A percentile compares a stretch with the other conserved stretches of the same genome.
Conservation (phyloP, 768 basidiomycete genomes). For the Myochromella boudieri region DNA sequence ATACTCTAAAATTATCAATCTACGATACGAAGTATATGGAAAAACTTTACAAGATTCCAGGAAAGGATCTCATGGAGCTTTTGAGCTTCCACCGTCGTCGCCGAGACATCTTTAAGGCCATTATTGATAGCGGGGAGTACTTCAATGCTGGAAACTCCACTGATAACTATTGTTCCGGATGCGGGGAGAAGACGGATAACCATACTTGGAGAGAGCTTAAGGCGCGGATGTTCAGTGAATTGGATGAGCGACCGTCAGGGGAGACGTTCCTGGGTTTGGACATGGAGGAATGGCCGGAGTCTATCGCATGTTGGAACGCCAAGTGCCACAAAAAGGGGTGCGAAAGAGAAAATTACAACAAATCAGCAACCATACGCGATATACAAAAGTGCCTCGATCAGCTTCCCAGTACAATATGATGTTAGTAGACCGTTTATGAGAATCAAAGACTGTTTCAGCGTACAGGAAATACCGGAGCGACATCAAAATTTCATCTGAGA, state of each 20-base stretch:
- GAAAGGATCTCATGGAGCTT: constrained; percentile 34
- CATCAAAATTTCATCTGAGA: too few species aligned
- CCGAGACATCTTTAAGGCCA: constrained; percentile 33
- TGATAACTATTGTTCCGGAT: constrained; percentile 27
- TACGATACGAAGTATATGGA: constrained; percentile 30
- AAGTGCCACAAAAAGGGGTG: constrained; percentile 31
- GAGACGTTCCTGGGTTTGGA: constrained; percentile 35
- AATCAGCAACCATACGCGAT: constrained; percentile 30
- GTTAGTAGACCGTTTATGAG: background rate
- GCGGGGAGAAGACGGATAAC: constrained; percentile 34
- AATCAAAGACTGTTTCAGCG: background rate
- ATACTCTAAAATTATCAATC: constrained; percentile 40
- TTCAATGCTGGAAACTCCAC: constrained; percentile 40
- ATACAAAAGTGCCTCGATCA: constrained; percentile 29
- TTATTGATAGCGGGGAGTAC: constrained; percentile 31
- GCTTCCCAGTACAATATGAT: constrained; percentile 23
- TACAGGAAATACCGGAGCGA: too few species aligned
- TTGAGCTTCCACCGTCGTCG: constrained; percentile 41
- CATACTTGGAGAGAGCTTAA: constrained; percentile 41
- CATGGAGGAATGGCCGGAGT: constrained; percentile 44
- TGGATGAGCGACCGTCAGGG: constrained; percentile 38
- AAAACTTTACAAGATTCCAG: constrained; percentile 32
- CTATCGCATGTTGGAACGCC: constrained; percentile 38
- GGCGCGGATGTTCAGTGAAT: constrained; percentile 35
- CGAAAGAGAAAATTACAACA: constrained; percentile 33